Evolutionary conservation across 306 rosid species (phyloP), one percentile per base, ranked within the genome.

Genomic region (Lathyrus aphaca): DNA sequence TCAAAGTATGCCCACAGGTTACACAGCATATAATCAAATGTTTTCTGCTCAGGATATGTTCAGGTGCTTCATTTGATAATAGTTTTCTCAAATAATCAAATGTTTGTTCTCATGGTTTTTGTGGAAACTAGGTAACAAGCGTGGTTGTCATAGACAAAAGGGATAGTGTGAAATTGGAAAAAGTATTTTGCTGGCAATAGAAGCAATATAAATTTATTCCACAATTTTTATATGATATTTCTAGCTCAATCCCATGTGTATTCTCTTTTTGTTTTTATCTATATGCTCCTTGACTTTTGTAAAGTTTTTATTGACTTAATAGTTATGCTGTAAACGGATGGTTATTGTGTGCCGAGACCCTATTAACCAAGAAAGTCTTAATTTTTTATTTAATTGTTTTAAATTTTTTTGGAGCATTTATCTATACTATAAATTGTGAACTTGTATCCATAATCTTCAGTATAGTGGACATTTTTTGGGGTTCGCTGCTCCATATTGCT

Each of bases 1-100:
- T 70, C 10, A 82, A 73, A 45, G 74, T 84, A 40, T 71, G 81
- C 80, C 87, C 83, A 0, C 96, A 88, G 75, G 89, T 88, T 16
- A 88, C 97, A 0, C 92, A 90, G 21, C 89, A 90, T 18, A 42
- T 56, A 56, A 39, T 56, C 66, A 69, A 43, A 71, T 30, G n/a
- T n/a, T n/a, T n/a, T n/a, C n/a, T n/a, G n/a, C n/a, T 37, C 12
- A 30, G 51, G 14, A 27, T 74, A 72, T 40, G 25, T 57, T 64
- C 11, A 23, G 38, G 69, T 69, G 23, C 59, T 71, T 75, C 43
- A 71, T 64, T 71, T 23, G 14, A 30, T 62, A 17, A 12, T 30
- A 18, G 35, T 43, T 59, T 62, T 16, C 40, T 54, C 13, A 9
- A 30, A 7, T 11, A 42, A 30, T 65, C 16, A 65, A 30, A 51